phyloP scores from a whole-genome alignment of 805 yeast species.

The Starmerella apicola region DNA sequence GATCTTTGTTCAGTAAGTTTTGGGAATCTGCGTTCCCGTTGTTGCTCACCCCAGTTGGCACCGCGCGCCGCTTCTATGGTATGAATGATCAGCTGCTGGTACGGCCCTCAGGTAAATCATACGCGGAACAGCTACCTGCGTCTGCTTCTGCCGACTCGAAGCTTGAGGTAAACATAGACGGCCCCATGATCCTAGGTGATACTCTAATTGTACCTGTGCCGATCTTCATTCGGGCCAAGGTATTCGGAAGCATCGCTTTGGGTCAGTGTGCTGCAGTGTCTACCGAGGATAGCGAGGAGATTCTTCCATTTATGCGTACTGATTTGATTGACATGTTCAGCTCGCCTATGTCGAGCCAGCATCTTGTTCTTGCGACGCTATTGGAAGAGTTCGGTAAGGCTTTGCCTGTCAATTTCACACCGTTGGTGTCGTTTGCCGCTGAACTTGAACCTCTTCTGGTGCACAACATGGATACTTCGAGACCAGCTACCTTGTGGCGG shows the following conservation, averaged over 20 bases:
- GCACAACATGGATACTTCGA: slow-evolving; percentile 11
- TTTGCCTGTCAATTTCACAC: neutral
- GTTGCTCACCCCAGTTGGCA: slow-evolving; percentile 88
- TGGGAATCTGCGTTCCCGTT: slow-evolving; percentile 43
- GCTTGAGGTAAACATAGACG: slow-evolving; percentile 64
- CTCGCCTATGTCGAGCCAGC: slow-evolving; percentile 68
- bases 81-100: slow-evolving; percentile 68
- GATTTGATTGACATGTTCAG: slow-evolving; percentile 29
- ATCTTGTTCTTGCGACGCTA: slow-evolving; percentile 55
- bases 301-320: neutral
- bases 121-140: slow-evolving; percentile 18
- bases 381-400: slow-evolving; percentile 46
- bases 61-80: slow-evolving; percentile 72
- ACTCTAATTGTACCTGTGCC: slow-evolving; percentile 71
- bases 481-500: slow-evolving; percentile 33
- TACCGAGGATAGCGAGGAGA: slow-evolving; percentile 1
- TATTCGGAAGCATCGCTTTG: slow-evolving; percentile 61
- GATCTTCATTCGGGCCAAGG: slow-evolving; percentile 59
- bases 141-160: slow-evolving; percentile 14
- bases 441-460: slow-evolving; percentile 8
- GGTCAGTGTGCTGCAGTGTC: slow-evolving; percentile 37
- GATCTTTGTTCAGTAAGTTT: slow-evolving; percentile 3
- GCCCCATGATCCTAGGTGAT: slow-evolving; percentile 86
- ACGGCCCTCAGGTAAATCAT: slow-evolving; percentile 60
- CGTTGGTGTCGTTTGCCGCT: neutral